A percentile compares a stretch with the other conserved stretches of the same genome.
Conservation (phyloP, 2,329 filamentous ascomycete genomes). For the Aureobasidium sp. region DNA sequence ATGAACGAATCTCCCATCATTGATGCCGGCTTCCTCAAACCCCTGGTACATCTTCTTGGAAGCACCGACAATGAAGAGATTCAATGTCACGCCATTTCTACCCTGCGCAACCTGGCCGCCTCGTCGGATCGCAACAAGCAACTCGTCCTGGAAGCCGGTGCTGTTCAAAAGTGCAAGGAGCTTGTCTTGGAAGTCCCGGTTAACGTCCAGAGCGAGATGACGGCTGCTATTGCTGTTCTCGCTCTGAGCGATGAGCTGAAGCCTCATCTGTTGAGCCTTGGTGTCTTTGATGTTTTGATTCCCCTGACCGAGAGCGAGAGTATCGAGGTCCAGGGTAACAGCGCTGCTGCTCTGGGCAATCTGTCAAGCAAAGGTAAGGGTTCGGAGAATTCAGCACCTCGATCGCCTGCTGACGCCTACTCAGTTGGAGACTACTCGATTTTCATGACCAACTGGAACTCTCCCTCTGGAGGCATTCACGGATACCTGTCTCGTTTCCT, state of each 20-base stretch:
- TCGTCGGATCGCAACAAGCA: slow-evolving; percentile 98
- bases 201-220: slow-evolving; percentile 98
- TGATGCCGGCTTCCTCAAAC: slow-evolving; percentile 90
- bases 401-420: slow-evolving; percentile 4
- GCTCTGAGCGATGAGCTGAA: slow-evolving; percentile 95
- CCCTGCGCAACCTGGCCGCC: slow-evolving; percentile 86
- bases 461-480: slow-evolving; percentile 89
- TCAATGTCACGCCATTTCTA: slow-evolving; percentile 97
- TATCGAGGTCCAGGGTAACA: slow-evolving; percentile 97
- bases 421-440: slow-evolving; percentile 93
- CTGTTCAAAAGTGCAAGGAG: slow-evolving; percentile 97
- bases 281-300: slow-evolving; percentile 93
- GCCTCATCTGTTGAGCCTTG: slow-evolving; percentile 78
- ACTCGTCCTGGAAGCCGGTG: slow-evolving; percentile 90
- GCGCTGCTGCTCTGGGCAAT: slow-evolving; percentile 90
- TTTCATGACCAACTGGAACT: slow-evolving; percentile 88
- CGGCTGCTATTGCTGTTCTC: slow-evolving; percentile 93
- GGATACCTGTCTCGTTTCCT: slow-evolving; percentile 92
- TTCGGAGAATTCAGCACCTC: neutral
- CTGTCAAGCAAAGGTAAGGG: slow-evolving; percentile 85
- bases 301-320: slow-evolving; percentile 91
- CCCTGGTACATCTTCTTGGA: slow-evolving; percentile 85
- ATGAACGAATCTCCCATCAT: slow-evolving; percentile 98
- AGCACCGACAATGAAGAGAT: slow-evolving; percentile 98
- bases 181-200: slow-evolving; percentile 87